A percentile compares a stretch with the other conserved stretches of the same genome.
These are phyloP conservation scores for Bryoglossum gracile DNA, from an alignment of 495 filamentous ascomycete species.

Conservation along the genomic window DNA sequence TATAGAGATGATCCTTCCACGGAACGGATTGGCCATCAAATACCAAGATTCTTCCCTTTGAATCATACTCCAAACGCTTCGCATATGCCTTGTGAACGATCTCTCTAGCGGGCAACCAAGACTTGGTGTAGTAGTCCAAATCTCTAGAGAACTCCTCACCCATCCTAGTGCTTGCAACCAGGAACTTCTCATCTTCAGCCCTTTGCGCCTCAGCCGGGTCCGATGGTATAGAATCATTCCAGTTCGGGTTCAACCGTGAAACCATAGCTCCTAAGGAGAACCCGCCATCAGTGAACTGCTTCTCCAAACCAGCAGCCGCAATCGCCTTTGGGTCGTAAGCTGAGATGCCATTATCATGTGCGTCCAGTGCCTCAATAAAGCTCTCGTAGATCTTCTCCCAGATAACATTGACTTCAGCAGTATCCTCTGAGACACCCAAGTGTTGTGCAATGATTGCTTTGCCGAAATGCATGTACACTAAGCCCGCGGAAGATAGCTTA, in stretches of 20 bases:
- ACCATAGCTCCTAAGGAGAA: slow-evolving; percentile 81
- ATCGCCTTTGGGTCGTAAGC: slow-evolving; percentile 64
- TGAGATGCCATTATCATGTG: slow-evolving; percentile 91
- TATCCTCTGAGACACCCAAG: slow-evolving; percentile 52
- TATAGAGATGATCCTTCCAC: slow-evolving; percentile 95
- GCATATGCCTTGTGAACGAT: slow-evolving; percentile 66
- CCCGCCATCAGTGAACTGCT: slow-evolving; percentile 71
- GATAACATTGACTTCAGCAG: slow-evolving; percentile 60
- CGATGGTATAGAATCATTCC: slow-evolving; percentile 44
- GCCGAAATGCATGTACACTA: slow-evolving; percentile 96
- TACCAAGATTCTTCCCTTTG: slow-evolving; percentile 71
- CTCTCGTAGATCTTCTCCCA: slow-evolving; percentile 86
- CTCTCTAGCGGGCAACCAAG: slow-evolving; percentile 84
- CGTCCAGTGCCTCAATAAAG: slow-evolving; percentile 94
- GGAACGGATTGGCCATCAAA: slow-evolving; percentile 67
- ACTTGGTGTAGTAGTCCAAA: slow-evolving; percentile 57
- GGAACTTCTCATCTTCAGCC: slow-evolving; percentile 75
- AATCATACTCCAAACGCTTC: slow-evolving; percentile 55
- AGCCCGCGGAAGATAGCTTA: slow-evolving; percentile 85
- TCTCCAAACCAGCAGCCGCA: slow-evolving; percentile 57
- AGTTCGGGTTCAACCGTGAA: slow-evolving; percentile 70
- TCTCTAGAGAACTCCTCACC: slow-evolving; percentile 78
- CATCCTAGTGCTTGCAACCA: slow-evolving; percentile 67
- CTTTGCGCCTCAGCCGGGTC: slow-evolving; percentile 54
- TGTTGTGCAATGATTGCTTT: slow-evolving; percentile 67